These are phyloP conservation scores for button mushroom (Agaricus bisporus) DNA, from an alignment of 768 basidiomycete genomes.

Conservation along the genomic window DNA sequence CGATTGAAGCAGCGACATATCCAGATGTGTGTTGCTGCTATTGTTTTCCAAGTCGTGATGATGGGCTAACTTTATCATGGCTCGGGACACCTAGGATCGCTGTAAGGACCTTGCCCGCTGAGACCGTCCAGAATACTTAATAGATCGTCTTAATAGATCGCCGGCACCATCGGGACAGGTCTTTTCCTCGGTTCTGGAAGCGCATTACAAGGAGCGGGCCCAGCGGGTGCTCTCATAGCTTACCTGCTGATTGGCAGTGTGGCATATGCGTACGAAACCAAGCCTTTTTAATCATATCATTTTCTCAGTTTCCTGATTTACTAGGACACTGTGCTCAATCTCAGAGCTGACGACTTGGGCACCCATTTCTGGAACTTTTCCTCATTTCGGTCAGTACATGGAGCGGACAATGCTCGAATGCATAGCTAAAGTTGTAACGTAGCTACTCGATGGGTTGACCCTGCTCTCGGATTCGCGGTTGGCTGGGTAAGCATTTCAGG, in stretches of 20 bases:
- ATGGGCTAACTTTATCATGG: too few species aligned
- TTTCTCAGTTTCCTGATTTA: background rate
- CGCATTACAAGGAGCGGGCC: slow-evolving; percentile 55
- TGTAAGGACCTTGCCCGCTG: slow-evolving; percentile 29
- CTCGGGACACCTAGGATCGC: slow-evolving; percentile 43
- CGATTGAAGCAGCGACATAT: slow-evolving; percentile 73
- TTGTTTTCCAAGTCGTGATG: too few species aligned
- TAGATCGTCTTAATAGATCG: slow-evolving; percentile 37
- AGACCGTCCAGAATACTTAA: background rate
- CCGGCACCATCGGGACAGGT: slow-evolving; percentile 72
- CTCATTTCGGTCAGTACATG: slow-evolving; percentile 49
- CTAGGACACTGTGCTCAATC: slow-evolving; percentile 54
- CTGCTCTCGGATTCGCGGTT: slow-evolving; percentile 51
- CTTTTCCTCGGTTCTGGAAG: slow-evolving; percentile 67
- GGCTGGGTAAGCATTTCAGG: slow-evolving; percentile 39
- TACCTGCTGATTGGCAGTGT: slow-evolving; percentile 61
- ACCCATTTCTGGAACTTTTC: slow-evolving; percentile 74
- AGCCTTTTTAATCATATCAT: background rate
- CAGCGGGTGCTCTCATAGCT: slow-evolving; percentile 59
- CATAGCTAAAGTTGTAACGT: background rate
- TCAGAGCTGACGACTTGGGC: slow-evolving; percentile 81
- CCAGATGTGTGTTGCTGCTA: slow-evolving; percentile 50
- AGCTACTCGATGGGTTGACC: slow-evolving; percentile 55
- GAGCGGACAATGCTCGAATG: background rate
- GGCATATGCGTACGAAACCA: slow-evolving; percentile 49